Percentiles rank a stretch among this genome's conserved stretches.
Evolutionary conservation across 2,329 filamentous ascomycete genomes (phyloP).

Genomic region (Fusarium sp.): DNA sequence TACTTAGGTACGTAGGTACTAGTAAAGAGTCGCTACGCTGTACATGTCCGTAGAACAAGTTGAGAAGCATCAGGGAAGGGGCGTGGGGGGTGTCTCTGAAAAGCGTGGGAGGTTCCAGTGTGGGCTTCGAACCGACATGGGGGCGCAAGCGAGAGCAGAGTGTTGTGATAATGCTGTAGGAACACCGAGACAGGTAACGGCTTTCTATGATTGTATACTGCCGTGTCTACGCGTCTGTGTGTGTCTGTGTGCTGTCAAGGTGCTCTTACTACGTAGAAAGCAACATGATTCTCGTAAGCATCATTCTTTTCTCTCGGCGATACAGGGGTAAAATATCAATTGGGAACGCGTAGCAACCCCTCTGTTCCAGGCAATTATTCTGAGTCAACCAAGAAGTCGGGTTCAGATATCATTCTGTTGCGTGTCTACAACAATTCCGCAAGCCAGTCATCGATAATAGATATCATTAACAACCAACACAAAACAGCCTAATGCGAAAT

Average conservation of each 20-base stretch:
- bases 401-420: conserved; percentile 26
- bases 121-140: conserved; percentile 29
- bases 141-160: conserved; percentile 31
- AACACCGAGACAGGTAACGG: conserved; percentile 3
- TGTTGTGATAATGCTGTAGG: conserved; percentile 22
- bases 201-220: conserved; percentile 13
- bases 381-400: conserved; percentile 16
- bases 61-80: conserved; percentile 32
- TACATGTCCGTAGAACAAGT: conserved; percentile 14
- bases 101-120: conserved; percentile 39
- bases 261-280: conserved; percentile 1
- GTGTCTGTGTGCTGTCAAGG: conserved; percentile 18
- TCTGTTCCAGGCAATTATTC: conserved; percentile 9
- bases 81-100: conserved; percentile 42
- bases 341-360: not conserved
- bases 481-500: conserved; percentile 18
- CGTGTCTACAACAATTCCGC: conserved; percentile 29
- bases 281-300: conserved; percentile 6
- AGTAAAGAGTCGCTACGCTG: not conserved
- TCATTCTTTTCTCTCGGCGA: not conserved
- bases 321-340: not conserved
- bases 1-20: no score
- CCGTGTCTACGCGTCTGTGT: conserved; percentile 17
- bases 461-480: conserved; percentile 8
- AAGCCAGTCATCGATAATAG: conserved; percentile 12